phyloP scores from a whole-genome alignment of 164 flowering plant genomes.

The Tetrastigma voinierianum region DNA sequence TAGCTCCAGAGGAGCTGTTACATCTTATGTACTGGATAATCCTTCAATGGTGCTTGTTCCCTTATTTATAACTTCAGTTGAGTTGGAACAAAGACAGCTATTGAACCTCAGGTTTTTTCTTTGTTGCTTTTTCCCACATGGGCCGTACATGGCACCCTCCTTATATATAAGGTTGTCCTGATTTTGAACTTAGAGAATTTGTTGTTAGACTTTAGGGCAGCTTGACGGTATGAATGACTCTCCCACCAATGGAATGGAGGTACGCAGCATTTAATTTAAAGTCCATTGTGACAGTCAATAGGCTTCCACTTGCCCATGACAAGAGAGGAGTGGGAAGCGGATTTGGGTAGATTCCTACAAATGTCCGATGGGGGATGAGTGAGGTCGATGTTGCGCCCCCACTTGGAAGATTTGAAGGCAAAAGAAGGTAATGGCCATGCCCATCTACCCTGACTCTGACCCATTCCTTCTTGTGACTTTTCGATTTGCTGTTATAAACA shows the following conservation, averaged over 20 bases:
- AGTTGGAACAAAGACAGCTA: too few species aligned
- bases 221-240: too few species aligned
- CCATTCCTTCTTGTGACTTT: background rate
- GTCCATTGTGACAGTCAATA: slow-evolving; percentile 5
- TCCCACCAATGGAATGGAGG: too few species aligned
- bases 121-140: background rate
- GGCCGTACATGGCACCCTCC: background rate
- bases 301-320: background rate
- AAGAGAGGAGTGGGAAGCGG: background rate
- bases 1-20: too few species aligned
- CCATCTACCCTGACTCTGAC: too few species aligned
- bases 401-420: too few species aligned
- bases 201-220: too few species aligned
- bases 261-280: background rate
- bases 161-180: too few species aligned
- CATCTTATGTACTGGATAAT: slow-evolving; percentile 25
- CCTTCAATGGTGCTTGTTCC: slow-evolving; percentile 12
- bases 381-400: too few species aligned
- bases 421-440: background rate
- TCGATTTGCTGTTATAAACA: slow-evolving; percentile 1
- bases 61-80: slow-evolving; percentile 1
- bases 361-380: slow-evolving; percentile 3
- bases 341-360: background rate
- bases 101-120: background rate
- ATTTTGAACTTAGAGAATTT: too few species aligned